Evolutionary conservation across 805 yeast species (phyloP).

Genomic region (Candida patagonica): DNA sequence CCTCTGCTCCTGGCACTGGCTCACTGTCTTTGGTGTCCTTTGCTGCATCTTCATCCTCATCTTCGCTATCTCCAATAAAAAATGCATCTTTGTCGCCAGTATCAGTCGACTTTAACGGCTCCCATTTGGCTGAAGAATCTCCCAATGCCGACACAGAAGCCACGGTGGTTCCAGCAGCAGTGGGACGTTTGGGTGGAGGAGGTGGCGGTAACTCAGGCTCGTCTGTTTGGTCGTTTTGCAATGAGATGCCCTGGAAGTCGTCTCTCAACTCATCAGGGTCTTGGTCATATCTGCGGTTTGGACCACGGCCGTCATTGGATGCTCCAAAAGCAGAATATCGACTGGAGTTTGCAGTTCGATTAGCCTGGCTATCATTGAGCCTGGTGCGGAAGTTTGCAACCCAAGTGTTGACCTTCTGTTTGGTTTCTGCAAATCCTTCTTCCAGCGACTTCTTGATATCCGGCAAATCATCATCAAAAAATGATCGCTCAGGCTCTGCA

Average conservation of each 20-base stretch:
- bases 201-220: constrained; percentile 12
- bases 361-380: constrained; percentile 22
- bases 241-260: constrained; percentile 42
- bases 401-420: constrained; percentile 69
- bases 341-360: constrained; percentile 17
- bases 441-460: constrained; percentile 59
- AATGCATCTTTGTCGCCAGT: constrained; percentile 37
- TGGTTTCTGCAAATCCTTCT: constrained; percentile 75
- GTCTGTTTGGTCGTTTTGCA: constrained; percentile 30
- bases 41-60: constrained; percentile 20
- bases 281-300: constrained; percentile 34
- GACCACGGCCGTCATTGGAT: constrained; percentile 2
- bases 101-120: constrained; percentile 34
- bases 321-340: constrained; percentile 6
- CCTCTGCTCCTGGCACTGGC: neutral
- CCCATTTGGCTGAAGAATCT: constrained; percentile 30
- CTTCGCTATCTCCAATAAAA: constrained; percentile 43
- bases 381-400: constrained; percentile 56
- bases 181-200: constrained; percentile 25
- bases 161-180: constrained; percentile 17
- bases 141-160: constrained; percentile 19
- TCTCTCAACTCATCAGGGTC: constrained; percentile 46
- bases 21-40: neutral
- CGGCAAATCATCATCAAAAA: constrained; percentile 31
- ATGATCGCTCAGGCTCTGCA: constrained; percentile 21